Percentiles rank a stretch among this genome's conserved stretches.
Conservation (phyloP, 768 basidiomycete genomes). For the Russula sp. region DNA sequence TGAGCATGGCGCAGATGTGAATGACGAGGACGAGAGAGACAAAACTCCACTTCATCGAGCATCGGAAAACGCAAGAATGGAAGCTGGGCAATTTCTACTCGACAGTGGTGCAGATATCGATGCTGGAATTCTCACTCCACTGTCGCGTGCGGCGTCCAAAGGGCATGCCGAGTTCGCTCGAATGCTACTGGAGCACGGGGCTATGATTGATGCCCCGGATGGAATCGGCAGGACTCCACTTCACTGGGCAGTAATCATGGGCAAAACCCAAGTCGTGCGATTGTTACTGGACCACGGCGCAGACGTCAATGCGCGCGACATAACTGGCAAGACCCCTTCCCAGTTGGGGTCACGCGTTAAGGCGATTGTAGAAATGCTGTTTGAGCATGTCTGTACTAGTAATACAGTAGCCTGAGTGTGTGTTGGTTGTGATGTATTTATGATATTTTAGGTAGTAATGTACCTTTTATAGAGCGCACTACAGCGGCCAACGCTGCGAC, state of each 20-base stretch:
- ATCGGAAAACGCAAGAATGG: background rate
- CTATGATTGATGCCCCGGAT: background rate
- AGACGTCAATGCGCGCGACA: background rate
- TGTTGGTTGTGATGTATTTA: too few relatives aligned
- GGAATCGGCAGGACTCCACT: background rate
- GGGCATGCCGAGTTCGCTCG: background rate
- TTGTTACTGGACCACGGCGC: background rate
- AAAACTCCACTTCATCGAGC: background rate
- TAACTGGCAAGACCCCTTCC: background rate
- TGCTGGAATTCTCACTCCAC: background rate
- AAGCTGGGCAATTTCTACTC: background rate
- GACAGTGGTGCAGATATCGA: background rate
- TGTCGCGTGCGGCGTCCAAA: fast-evolving
- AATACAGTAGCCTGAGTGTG: too few relatives aligned
- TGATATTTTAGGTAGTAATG: too few relatives aligned
- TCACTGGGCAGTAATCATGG: background rate
- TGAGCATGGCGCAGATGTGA: background rate
- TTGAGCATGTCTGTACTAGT: background rate
- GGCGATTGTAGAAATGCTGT: background rate
- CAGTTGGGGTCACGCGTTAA: background rate
- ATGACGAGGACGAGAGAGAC: background rate
- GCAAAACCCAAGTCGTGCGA: background rate
- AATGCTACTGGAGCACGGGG: background rate
- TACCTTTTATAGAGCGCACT: too few relatives aligned
- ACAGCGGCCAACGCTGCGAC: too few relatives aligned